phyloP scores from a whole-genome alignment of 1,139 yeast genomes.

The Pichia sp. region DNA sequence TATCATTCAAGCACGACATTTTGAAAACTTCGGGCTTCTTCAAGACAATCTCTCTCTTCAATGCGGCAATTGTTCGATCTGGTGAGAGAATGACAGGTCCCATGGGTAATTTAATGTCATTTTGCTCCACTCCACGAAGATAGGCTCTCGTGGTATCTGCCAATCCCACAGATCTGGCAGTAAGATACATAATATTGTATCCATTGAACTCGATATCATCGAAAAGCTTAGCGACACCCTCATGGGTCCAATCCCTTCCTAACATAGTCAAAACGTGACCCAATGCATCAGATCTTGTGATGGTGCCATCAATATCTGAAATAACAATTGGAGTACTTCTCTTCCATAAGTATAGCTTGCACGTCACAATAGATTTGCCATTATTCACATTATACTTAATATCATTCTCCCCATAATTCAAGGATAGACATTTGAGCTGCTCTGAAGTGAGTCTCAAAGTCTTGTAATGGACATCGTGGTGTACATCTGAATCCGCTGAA shows the following conservation, averaged over 20 bases:
- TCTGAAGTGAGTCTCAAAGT: conserved; percentile 89
- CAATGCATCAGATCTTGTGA: conserved; percentile 94
- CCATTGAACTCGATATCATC: conserved; percentile 83
- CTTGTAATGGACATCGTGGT: conserved; percentile 48
- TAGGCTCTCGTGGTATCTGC: conserved; percentile 91
- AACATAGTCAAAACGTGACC: conserved; percentile 93
- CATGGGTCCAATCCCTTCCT: conserved; percentile 98
- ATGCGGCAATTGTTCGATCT: conserved; percentile 94
- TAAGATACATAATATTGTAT: conserved; percentile 85
- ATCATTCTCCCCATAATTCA: conserved; percentile 74
- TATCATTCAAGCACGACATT: conserved; percentile 93
- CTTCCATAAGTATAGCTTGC: conserved; percentile 81
- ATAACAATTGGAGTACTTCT: conserved; percentile 84
- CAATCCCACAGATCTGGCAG: conserved; percentile 94
- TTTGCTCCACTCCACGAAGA: conserved; percentile 69
- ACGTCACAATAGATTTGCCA: conserved; percentile 69
- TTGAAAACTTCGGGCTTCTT: conserved; percentile 97
- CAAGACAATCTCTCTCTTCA: conserved; percentile 82
- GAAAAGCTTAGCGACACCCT: conserved; percentile 88
- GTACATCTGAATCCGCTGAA: not conserved
- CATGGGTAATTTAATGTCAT: conserved; percentile 62
- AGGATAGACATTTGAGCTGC: conserved; percentile 66
- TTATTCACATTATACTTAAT: conserved; percentile 72
- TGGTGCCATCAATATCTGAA: conserved; percentile 97
- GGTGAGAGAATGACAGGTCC: conserved; percentile 98